phyloP scores from a whole-genome alignment of 805 yeast genomes.

The Candida schatavii region DNA sequence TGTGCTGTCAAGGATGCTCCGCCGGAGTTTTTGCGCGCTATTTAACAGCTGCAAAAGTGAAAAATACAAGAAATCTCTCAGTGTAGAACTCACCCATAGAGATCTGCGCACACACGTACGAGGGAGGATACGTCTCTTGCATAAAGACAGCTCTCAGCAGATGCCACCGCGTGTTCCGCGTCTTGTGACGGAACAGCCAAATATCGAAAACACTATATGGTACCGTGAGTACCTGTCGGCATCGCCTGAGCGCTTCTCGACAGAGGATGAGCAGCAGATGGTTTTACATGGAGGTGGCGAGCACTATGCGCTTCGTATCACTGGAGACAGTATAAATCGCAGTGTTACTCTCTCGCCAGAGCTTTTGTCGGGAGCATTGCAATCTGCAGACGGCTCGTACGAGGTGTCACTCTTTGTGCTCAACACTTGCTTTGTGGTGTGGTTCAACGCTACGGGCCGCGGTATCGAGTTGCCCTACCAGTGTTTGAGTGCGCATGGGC shows the following conservation, averaged over 20 bases:
- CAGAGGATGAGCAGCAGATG: slow-evolving; percentile 34
- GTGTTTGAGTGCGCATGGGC: slow-evolving; percentile 11
- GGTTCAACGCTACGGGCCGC: slow-evolving; percentile 18
- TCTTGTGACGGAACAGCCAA: slow-evolving; percentile 27
- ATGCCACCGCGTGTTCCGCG: slow-evolving; percentile 5
- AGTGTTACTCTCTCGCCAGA: slow-evolving; percentile 8
- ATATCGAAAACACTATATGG: slow-evolving; percentile 40
- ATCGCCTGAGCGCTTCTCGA: slow-evolving; percentile 37
- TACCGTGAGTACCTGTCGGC: slow-evolving; percentile 29
- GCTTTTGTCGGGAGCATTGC: not conserved
- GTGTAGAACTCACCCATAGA: too few species aligned
- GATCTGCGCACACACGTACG: too few species aligned
- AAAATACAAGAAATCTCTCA: too few species aligned
- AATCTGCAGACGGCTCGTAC: not conserved
- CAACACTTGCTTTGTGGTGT: slow-evolving; percentile 31
- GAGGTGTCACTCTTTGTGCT: slow-evolving; percentile 28
- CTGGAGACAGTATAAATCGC: slow-evolving; percentile 14
- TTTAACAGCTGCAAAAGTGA: too few species aligned
- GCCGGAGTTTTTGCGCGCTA: too few species aligned
- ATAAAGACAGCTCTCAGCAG: too few species aligned
- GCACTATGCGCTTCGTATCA: slow-evolving; percentile 12
- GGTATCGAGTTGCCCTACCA: slow-evolving; percentile 39
- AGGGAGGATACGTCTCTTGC: too few species aligned
- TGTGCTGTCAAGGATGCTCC: too few species aligned
- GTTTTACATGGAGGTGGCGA: slow-evolving; percentile 41